These are phyloP conservation scores for Citrullus colocynthis DNA, from an alignment of 306 rosid species.

Conservation along the genomic window DNA sequence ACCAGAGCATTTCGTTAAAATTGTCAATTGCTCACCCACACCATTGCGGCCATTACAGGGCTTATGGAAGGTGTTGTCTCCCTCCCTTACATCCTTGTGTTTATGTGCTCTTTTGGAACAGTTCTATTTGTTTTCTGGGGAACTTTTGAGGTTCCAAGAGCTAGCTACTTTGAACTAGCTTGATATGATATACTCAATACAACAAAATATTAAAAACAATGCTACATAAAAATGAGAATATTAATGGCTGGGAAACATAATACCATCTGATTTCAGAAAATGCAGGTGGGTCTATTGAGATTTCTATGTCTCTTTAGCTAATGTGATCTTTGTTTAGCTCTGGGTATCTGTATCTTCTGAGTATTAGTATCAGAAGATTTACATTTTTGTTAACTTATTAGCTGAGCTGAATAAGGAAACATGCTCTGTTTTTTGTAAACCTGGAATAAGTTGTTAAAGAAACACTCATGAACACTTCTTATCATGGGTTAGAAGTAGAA, in stretches of 20 bases:
- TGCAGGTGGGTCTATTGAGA: neutral
- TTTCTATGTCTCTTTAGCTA: neutral
- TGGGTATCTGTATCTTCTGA: neutral
- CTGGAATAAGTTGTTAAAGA: neutral
- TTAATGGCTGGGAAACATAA: neutral
- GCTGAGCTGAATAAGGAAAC: neutral
- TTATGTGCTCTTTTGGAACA: neutral
- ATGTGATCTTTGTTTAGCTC: neutral
- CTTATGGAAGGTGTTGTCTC: conserved; percentile 73
- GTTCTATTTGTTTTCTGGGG: neutral
- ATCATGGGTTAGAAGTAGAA: neutral
- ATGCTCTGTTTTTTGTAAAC: neutral
- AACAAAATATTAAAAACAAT: neutral
- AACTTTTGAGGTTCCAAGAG: neutral
- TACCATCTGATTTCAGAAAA: neutral
- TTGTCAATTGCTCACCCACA: conserved; percentile 63
- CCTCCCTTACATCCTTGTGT: conserved; percentile 14
- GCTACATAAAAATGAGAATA: neutral
- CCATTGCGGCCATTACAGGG: conserved; percentile 85
- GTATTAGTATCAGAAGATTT: neutral
- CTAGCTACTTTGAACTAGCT: neutral
- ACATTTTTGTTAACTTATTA: neutral
- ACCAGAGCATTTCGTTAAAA: conserved; percentile 89
- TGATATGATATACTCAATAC: neutral
- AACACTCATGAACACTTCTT: neutral